These are phyloP conservation scores for Alternaria viburni DNA, from an alignment of 2,329 filamentous ascomycete species.

Conservation along the genomic window DNA sequence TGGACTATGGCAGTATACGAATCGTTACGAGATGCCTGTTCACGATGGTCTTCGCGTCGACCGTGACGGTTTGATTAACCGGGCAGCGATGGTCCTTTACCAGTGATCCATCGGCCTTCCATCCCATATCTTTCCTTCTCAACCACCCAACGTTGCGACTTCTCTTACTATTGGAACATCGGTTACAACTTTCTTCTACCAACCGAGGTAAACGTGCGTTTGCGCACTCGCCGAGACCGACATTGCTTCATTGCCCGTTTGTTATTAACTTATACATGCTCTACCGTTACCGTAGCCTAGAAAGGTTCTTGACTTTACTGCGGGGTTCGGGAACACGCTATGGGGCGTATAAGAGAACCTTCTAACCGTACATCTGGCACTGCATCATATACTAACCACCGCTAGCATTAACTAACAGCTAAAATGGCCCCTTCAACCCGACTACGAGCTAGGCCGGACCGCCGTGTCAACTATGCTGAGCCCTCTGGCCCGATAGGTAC, in stretches of 20 bases:
- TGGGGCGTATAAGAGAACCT: not conserved
- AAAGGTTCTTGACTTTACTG: not conserved
- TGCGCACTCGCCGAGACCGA: not conserved
- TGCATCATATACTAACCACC: not conserved
- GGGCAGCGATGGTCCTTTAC: not conserved
- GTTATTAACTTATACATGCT: not conserved
- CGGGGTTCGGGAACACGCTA: not conserved
- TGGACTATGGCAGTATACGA: not conserved
- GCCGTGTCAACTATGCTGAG: slow-evolving; percentile 8
- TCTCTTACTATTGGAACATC: not conserved
- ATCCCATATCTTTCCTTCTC: not conserved
- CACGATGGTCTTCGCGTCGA: not conserved
- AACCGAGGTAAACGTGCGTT: not conserved
- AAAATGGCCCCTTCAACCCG: slow-evolving; percentile 21
- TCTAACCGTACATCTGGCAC: not conserved
- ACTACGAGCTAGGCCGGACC: slow-evolving; percentile 4
- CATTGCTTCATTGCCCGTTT: not conserved
- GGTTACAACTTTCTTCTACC: not conserved
- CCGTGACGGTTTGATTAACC: not conserved
- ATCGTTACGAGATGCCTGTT: not conserved
- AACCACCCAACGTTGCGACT: not conserved
- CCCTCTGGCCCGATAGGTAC: not conserved
- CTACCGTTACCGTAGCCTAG: not conserved
- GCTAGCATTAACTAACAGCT: not conserved
- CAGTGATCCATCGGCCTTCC: not conserved